phyloP scores from a whole-genome alignment of 371 early-diverging fungal genomes.

The Rhizopus sp. region DNA sequence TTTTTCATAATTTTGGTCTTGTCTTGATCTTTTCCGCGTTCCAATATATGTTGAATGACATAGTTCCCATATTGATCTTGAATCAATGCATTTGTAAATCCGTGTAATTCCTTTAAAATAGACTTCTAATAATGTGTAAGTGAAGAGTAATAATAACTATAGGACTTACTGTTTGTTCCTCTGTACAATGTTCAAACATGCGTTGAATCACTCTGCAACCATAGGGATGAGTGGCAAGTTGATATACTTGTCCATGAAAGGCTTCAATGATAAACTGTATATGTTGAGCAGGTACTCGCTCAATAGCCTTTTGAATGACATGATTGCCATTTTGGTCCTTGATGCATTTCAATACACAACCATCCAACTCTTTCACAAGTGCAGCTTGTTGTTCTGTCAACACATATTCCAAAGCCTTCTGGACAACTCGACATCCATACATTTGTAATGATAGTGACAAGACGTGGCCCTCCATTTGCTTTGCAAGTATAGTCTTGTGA shows the following conservation, averaged over 20 bases:
- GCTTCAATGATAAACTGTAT: constrained; percentile 95
- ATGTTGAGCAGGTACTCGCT: constrained; percentile 89
- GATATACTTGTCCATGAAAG: constrained; percentile 96
- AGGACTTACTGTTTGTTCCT: constrained; percentile 58
- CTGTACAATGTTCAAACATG: constrained; percentile 97
- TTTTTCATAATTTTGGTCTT: constrained; percentile 84
- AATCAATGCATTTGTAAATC: constrained; percentile 85
- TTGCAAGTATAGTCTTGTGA: constrained; percentile 85
- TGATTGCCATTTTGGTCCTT: constrained; percentile 99
- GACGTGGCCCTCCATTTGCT: constrained; percentile 94
- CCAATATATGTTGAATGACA: constrained; percentile 99
- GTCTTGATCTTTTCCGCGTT: constrained; percentile 87
- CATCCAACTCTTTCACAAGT: constrained; percentile 91
- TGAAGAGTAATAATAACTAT: too few relatives aligned
- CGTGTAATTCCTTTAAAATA: constrained; percentile 89
- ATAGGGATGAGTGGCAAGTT: constrained; percentile 98
- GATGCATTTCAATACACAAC: constrained; percentile 94
- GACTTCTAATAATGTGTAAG: constrained; percentile 17
- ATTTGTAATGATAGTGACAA: constrained; percentile 95
- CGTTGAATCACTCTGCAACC: constrained; percentile 99
- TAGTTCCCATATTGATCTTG: constrained; percentile 98
- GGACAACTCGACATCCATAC: constrained; percentile 99
- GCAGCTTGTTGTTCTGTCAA: constrained; percentile 84
- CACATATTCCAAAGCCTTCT: constrained; percentile 97
- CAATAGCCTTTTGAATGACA: constrained; percentile 99